phyloP scores from a whole-genome alignment of 1,139 yeast genomes.

The Yamadazyma mexicana region DNA sequence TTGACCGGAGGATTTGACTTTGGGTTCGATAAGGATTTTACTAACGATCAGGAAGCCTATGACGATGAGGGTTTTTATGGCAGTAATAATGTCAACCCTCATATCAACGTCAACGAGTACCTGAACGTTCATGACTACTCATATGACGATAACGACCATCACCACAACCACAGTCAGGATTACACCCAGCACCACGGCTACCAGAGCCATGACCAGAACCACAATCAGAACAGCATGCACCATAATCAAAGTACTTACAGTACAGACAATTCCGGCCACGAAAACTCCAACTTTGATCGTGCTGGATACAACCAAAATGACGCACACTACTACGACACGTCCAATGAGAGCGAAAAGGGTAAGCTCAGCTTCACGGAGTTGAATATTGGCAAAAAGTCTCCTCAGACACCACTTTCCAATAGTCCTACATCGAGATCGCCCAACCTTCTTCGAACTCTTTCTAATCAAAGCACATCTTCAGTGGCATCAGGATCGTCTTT shows the following conservation, averaged over 20 bases:
- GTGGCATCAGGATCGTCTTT: slow-evolving; percentile 12
- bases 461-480: slow-evolving; percentile 25
- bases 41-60: background rate
- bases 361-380: background rate
- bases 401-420: slow-evolving; percentile 7
- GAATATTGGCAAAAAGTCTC: slow-evolving; percentile 4
- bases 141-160: background rate
- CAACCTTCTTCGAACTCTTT: slow-evolving; percentile 18
- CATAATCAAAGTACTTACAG: too few species aligned
- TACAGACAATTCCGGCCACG: too few species aligned
- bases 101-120: background rate
- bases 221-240: background rate
- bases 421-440: slow-evolving; percentile 10
- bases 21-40: slow-evolving; percentile 14
- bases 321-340: background rate
- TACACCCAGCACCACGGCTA: too few species aligned
- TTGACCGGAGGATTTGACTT: slow-evolving; percentile 25
- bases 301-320: background rate
- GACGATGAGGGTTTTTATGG: background rate
- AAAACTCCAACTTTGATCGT: too few species aligned
- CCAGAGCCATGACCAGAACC: background rate
- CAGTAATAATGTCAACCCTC: slow-evolving; percentile 4
- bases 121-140: background rate
- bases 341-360: background rate
- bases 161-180: too few species aligned